Base-by-base conservation (phyloP, 352 stramenopile species). In the Globisporangium heterothallicum region DNA sequence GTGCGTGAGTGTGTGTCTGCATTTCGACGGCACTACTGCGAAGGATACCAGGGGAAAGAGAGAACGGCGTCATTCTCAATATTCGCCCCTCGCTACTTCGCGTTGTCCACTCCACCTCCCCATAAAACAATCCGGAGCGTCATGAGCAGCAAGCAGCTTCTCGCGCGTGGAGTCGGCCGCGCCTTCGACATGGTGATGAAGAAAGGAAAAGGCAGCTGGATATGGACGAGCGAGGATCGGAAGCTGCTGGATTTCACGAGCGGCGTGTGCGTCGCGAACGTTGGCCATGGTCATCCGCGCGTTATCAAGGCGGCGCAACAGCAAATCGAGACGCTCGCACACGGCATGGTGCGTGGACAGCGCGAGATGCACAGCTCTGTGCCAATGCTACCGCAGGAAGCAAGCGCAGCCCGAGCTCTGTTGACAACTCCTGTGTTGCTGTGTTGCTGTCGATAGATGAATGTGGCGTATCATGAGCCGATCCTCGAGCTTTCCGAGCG, bases 181-280 rank as follows among this genome's bases (percentile, higher is more conserved):
- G 87, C 91, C 67, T 82, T 84, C 51, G 71, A 94, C 52, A 76
- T 93, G 62, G 61, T 93, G 56, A 88, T 92, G 69, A 71, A 70
- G 42, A 74, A 86, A 53, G 90, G 66, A 61, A 75, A 93, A 30
- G 88, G 88, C 41, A 86, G 64, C 49, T 97, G 84, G 72, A 63
- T 97, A 57, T 92, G 70, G 66, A 97, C 86, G 26, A 62, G 66
- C 45, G 86, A 96, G 55, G 77, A 84, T 46, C 72, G 84, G 60
- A 96, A 92, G 69, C 61, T 92, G 35, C 68, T 96, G n/a, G 93
- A 98, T 70, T 96, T 98, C 58, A 96, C 89, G 19, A 95, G 78
- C 51, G 93, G 91, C 49, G 97, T 98, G 59, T 90, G 86, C 52
- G 91, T 98, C 22, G 88, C 86, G 6, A 97, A 85, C 59, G 78